phyloP scores from a whole-genome alignment of 1,284 basidiomycete genomes.

The Trichosporon faecale region DNA sequence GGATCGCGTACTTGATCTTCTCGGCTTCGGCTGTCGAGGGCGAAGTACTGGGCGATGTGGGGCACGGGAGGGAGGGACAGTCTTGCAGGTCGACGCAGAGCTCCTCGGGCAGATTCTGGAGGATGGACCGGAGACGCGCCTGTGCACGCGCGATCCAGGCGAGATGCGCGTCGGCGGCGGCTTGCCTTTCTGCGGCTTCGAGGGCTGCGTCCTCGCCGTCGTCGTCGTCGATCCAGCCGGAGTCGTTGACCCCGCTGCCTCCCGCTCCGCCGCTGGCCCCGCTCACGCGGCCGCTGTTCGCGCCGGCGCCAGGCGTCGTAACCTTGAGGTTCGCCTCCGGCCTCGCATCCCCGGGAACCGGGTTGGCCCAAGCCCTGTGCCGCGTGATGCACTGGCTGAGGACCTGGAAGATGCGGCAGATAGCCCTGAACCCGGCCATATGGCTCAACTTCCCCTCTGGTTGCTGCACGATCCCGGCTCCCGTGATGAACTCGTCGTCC shows the following conservation, averaged over 20 bases:
- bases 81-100: conserved; percentile 2
- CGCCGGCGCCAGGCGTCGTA: background rate
- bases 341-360: background rate
- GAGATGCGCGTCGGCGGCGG: background rate
- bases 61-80: background rate
- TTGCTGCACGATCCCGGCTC: conserved; percentile 19
- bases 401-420: conserved; percentile 32
- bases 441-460: conserved; percentile 19
- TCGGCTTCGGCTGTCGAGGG: background rate
- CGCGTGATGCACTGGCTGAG: conserved; percentile 30
- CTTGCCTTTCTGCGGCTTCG: background rate
- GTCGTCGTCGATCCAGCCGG: no score
- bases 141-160: conserved; percentile 16
- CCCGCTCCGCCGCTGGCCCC: background rate
- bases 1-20: background rate
- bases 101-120: conserved; percentile 11
- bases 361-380: conserved; percentile 29
- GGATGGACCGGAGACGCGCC: conserved; percentile 7
- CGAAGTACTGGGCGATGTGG: background rate
- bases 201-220: conserved; percentile 1
- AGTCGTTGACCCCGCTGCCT: background rate
- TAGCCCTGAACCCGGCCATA: conserved; percentile 31
- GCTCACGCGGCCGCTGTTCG: background rate
- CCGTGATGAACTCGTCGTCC: conserved; percentile 39
- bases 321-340: no score